A percentile compares a stretch with the other conserved stretches of the same genome.
phyloP scores from a whole-genome alignment of 2,329 filamentous ascomycete genomes.

The Chaetomium strumarium region DNA sequence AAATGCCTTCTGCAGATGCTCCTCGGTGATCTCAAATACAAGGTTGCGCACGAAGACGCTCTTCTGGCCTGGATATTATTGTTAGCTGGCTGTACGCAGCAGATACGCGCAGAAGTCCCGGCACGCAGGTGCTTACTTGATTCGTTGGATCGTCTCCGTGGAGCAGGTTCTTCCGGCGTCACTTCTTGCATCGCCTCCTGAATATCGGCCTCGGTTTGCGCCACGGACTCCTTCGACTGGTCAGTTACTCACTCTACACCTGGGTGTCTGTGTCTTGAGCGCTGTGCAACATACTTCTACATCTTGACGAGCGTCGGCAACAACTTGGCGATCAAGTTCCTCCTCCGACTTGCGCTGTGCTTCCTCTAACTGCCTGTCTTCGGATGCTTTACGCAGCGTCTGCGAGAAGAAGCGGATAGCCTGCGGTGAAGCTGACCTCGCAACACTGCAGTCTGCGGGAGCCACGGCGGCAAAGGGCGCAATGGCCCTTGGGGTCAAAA shows the following conservation, averaged over 20 bases:
- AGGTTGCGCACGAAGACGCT: slow-evolving; percentile 32
- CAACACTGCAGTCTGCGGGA: slow-evolving; percentile 4
- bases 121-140: background rate
- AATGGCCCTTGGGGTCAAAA: slow-evolving; percentile 21
- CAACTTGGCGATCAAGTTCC: background rate
- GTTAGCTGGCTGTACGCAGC: background rate
- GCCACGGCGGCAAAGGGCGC: slow-evolving; percentile 22
- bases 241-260: background rate
- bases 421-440: slow-evolving; percentile 12
- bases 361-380: slow-evolving; percentile 10
- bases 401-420: slow-evolving; percentile 31
- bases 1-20: slow-evolving; percentile 31
- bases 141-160: background rate
- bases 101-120: background rate
- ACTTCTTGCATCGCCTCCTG: slow-evolving; percentile 18
- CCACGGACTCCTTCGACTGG: slow-evolving; percentile 3
- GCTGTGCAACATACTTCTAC: slow-evolving; percentile 3
- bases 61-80: background rate
- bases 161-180: background rate
- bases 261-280: too few species aligned
- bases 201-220: slow-evolving; percentile 11
- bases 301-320: slow-evolving; percentile 4
- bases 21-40: slow-evolving; percentile 32
- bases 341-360: slow-evolving; percentile 8
- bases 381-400: slow-evolving; percentile 21